phyloP scores from a whole-genome alignment of 208 protist genomes.

The Porcisia hertigi region DNA sequence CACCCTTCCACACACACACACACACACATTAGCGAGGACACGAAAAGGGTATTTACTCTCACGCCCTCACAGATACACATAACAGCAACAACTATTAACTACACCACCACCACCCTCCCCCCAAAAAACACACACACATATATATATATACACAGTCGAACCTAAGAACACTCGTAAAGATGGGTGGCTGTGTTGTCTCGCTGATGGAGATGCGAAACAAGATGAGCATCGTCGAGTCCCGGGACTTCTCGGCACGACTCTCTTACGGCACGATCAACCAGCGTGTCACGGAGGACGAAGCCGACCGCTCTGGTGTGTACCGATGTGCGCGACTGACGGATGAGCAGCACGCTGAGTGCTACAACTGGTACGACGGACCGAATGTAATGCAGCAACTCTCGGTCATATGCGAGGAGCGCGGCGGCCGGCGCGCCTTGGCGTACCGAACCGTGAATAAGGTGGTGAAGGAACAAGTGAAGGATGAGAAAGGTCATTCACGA shows the following conservation, averaged over 20 bases:
- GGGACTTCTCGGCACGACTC: constrained; percentile 21
- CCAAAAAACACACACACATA: neutral
- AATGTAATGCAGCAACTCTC: constrained; percentile 55
- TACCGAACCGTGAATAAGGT: constrained; percentile 50
- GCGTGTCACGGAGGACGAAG: constrained; percentile 36
- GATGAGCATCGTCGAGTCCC: constrained; percentile 26
- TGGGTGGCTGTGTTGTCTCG: constrained; percentile 57
- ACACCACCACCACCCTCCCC: neutral
- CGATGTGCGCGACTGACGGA: constrained; percentile 43
- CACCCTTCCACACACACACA: neutral
- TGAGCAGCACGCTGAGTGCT: constrained; percentile 46
- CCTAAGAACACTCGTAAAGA: constrained; percentile 7
- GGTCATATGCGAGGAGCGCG: constrained; percentile 30
- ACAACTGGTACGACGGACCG: constrained; percentile 40
- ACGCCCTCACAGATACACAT: too few relatives aligned
- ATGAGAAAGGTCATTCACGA: constrained; percentile 43
- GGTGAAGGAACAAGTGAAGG: constrained; percentile 36
- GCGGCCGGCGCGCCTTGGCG: constrained; percentile 37
- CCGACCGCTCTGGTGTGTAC: constrained; percentile 55
- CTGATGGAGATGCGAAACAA: constrained; percentile 47
- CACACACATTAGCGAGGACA: neutral
- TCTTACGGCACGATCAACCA: constrained; percentile 51
- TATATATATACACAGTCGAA: neutral
- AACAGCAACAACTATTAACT: too few relatives aligned
- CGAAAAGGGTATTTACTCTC: too few relatives aligned